Percentiles rank a stretch among this genome's conserved stretches.
Conservation (phyloP, 2,329 filamentous ascomycete genomes). For the Allantophomopsis lycopodina region DNA sequence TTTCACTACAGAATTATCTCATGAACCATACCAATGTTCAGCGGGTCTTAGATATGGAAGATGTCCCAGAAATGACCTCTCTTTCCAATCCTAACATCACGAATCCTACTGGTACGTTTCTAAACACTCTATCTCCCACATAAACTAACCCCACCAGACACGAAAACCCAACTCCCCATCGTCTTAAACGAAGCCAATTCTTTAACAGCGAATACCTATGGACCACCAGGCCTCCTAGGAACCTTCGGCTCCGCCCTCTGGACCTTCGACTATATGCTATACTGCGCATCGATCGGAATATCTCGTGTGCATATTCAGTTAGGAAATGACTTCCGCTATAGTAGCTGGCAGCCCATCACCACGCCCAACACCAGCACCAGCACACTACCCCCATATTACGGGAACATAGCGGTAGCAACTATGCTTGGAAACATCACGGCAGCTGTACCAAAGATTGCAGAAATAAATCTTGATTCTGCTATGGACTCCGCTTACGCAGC, state of each 20-base stretch:
- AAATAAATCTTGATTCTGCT: slow-evolving; percentile 23
- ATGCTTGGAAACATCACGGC: slow-evolving; percentile 24
- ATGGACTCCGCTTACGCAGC: slow-evolving; percentile 42
- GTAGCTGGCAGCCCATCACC: slow-evolving; percentile 42
- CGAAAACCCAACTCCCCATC: slow-evolving; percentile 22
- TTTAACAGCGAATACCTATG: slow-evolving; percentile 38
- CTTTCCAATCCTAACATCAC: neutral
- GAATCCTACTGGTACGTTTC: neutral
- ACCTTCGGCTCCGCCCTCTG: slow-evolving; percentile 54
- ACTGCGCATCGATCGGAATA: slow-evolving; percentile 39
- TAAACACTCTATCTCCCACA: neutral
- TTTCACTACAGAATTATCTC: slow-evolving; percentile 46
- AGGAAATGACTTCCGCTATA: slow-evolving; percentile 49
- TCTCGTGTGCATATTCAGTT: slow-evolving; percentile 48
- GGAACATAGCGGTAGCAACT: slow-evolving; percentile 41
- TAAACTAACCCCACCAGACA: too few relatives aligned
- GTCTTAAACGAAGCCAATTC: slow-evolving; percentile 50
- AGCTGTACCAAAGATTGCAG: slow-evolving; percentile 1
- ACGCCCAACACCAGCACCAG: slow-evolving; percentile 34
- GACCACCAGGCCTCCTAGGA: slow-evolving; percentile 46
- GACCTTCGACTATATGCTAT: slow-evolving; percentile 48
- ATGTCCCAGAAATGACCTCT: slow-evolving; percentile 22
- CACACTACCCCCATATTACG: slow-evolving; percentile 54
- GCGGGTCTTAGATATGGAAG: slow-evolving; percentile 32
- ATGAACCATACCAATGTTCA: slow-evolving; percentile 43